Percentiles rank a stretch among this genome's conserved stretches.
phyloP scores from a whole-genome alignment of 768 basidiomycete genomes.

The Trametes coccinea region DNA sequence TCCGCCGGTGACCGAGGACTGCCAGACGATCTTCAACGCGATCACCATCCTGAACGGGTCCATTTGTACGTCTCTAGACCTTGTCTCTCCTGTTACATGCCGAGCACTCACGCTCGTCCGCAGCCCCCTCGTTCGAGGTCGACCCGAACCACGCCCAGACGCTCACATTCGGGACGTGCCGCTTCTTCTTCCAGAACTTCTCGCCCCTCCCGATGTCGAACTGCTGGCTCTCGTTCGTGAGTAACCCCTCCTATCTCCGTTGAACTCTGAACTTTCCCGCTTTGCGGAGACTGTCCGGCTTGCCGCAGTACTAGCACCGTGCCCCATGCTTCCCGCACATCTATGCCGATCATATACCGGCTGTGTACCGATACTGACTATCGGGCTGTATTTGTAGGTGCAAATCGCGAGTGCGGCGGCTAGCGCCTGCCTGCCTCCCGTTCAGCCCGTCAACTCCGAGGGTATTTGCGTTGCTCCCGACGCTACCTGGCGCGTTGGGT shows the following conservation, averaged over 20 bases:
- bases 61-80: slow-evolving; percentile 6
- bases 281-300: background rate
- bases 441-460: slow-evolving; percentile 21
- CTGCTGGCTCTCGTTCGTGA: slow-evolving; percentile 25
- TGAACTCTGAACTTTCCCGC: background rate
- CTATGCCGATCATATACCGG: too few species aligned
- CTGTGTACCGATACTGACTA: background rate
- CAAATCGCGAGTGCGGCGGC: slow-evolving; percentile 19
- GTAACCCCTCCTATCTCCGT: background rate
- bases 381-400: background rate
- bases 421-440: slow-evolving; percentile 24
- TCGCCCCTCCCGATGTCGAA: slow-evolving; percentile 12
- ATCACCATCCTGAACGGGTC: slow-evolving; percentile 23
- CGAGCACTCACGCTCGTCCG: background rate
- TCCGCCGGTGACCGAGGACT: slow-evolving; percentile 22
- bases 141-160: slow-evolving; percentile 15
- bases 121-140: slow-evolving; percentile 23
- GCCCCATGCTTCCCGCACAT: too few species aligned
- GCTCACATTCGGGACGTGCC: slow-evolving; percentile 28
- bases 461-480: slow-evolving; percentile 18
- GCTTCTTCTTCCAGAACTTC: slow-evolving; percentile 28
- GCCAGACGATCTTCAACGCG: slow-evolving; percentile 18
- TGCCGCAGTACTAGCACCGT: background rate
- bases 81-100: too few species aligned
- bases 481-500: slow-evolving; percentile 20